A percentile compares a stretch with the other conserved stretches of the same genome.
Evolutionary conservation across 495 filamentous ascomycete species (phyloP).

Genomic region (Aspergillus baeticus): DNA sequence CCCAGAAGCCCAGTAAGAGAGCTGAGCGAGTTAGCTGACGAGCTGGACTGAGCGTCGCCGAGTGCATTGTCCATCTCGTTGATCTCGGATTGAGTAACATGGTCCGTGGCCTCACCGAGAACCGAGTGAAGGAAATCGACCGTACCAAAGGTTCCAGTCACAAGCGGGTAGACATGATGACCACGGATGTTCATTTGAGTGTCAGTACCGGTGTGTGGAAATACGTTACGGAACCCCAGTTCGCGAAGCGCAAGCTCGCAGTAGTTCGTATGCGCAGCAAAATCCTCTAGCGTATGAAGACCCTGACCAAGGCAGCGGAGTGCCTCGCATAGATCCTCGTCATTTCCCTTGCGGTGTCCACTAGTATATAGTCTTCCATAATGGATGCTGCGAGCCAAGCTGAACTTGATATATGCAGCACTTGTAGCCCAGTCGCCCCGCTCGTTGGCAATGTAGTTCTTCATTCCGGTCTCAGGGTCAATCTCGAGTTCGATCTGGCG

Average conservation of each 20-base stretch:
- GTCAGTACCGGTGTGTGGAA: constrained; percentile 75
- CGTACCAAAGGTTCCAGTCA: constrained; percentile 88
- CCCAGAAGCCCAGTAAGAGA: constrained; percentile 70
- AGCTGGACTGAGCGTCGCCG: constrained; percentile 52
- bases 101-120: constrained; percentile 92
- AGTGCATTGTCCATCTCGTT: constrained; percentile 83
- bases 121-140: constrained; percentile 97
- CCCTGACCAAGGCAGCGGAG: constrained; percentile 86
- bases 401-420: constrained; percentile 83
- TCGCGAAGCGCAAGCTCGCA: constrained; percentile 84
- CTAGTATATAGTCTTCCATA: constrained; percentile 83
- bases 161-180: constrained; percentile 76
- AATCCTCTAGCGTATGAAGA: constrained; percentile 93
- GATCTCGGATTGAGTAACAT: constrained; percentile 93
- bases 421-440: constrained; percentile 81
- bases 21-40: constrained; percentile 41
- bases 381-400: constrained; percentile 81
- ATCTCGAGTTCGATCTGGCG: constrained; percentile 74
- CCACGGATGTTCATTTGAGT: constrained; percentile 74
- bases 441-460: constrained; percentile 98
- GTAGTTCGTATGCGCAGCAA: constrained; percentile 94
- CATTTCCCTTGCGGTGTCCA: constrained; percentile 59
- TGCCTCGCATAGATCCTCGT: constrained; percentile 87
- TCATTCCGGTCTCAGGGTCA: constrained; percentile 87
- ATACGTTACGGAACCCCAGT: constrained; percentile 77